Percentiles rank a stretch among this genome's conserved stretches.
These are phyloP conservation scores for Clarkia xantiana DNA, from an alignment of 345 rosid genomes.

Conservation along the genomic window DNA sequence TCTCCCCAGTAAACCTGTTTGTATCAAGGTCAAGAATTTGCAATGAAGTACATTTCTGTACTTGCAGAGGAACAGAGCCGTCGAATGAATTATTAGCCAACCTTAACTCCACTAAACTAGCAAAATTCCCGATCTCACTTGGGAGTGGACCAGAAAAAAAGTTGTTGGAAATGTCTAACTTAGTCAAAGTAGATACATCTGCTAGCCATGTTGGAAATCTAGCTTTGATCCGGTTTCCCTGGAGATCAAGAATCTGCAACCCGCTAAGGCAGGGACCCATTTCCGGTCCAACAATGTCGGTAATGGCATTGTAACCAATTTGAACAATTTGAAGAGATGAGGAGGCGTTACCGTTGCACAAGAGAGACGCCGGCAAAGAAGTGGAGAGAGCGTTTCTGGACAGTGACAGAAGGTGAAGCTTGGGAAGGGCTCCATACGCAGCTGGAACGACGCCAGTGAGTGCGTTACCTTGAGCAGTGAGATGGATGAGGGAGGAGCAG, in stretches of 20 bases:
- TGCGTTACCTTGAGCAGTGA: conserved; percentile 54
- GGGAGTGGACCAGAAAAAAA: conserved; percentile 55
- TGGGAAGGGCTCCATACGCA: conserved; percentile 53
- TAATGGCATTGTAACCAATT: conserved; percentile 49
- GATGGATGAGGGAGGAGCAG: conserved; percentile 64
- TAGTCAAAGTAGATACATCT: conserved; percentile 19
- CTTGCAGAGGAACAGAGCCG: conserved; percentile 45
- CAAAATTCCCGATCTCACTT: conserved; percentile 37
- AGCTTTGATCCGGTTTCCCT: conserved; percentile 37
- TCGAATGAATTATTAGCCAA: conserved; percentile 58
- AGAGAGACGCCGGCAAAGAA: conserved; percentile 39
- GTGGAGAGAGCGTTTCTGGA: conserved; percentile 57
- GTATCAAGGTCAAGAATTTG: conserved; percentile 55
- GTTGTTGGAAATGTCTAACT: conserved; percentile 62
- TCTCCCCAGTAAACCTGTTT: conserved; percentile 40
- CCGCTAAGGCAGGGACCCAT: conserved; percentile 29
- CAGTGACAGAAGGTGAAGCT: conserved; percentile 52
- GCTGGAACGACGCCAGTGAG: conserved; percentile 68
- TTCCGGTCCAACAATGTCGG: conserved; percentile 31
- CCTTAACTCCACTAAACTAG: conserved; percentile 40
- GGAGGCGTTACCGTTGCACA: conserved; percentile 42
- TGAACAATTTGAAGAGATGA: conserved; percentile 47
- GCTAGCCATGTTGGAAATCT: conserved; percentile 62
- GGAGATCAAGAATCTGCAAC: conserved; percentile 53
- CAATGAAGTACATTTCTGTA: conserved; percentile 51